These are phyloP conservation scores for Albugo laibachii DNA, from an alignment of 352 stramenopile genomes.

Conservation along the genomic window DNA sequence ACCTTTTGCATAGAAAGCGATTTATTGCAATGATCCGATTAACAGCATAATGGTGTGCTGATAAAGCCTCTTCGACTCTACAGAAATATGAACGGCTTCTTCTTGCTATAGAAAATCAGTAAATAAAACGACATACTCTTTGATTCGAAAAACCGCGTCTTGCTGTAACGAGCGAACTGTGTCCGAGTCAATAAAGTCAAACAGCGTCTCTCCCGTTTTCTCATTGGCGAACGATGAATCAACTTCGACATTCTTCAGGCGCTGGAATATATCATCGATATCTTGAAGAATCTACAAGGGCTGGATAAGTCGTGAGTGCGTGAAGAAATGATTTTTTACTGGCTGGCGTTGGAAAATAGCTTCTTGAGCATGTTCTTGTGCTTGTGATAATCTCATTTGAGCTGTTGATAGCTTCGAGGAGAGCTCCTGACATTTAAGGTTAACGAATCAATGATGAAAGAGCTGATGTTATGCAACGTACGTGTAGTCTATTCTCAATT, in stretches of 20 bases:
- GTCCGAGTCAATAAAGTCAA: conserved; percentile 69
- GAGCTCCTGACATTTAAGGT: no score
- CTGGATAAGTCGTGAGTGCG: no score
- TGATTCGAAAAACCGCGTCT: conserved; percentile 45
- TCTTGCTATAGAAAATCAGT: background rate
- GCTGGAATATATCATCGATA: conserved; percentile 55
- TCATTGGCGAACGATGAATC: conserved; percentile 30
- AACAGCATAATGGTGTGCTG: conserved; percentile 34
- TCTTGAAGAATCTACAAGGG: conserved; percentile 30
- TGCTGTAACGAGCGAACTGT: conserved; percentile 61
- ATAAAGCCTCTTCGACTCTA: conserved; percentile 51
- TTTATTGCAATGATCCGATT: conserved; percentile 37
- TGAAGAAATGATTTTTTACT: no score
- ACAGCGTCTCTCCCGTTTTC: conserved; percentile 49
- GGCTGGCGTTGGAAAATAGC: no score
- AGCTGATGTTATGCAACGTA: no score
- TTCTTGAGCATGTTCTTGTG: no score
- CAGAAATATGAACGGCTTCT: background rate
- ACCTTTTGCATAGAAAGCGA: conserved; percentile 8
- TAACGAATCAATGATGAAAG: no score
- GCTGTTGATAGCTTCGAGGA: no score
- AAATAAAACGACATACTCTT: conserved; percentile 17
- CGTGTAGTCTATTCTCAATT: no score
- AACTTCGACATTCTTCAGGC: conserved; percentile 24
- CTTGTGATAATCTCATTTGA: no score